Conservation (phyloP, 2,329 filamentous ascomycete genomes). For the Aspergillus pseudoglaucus region DNA sequence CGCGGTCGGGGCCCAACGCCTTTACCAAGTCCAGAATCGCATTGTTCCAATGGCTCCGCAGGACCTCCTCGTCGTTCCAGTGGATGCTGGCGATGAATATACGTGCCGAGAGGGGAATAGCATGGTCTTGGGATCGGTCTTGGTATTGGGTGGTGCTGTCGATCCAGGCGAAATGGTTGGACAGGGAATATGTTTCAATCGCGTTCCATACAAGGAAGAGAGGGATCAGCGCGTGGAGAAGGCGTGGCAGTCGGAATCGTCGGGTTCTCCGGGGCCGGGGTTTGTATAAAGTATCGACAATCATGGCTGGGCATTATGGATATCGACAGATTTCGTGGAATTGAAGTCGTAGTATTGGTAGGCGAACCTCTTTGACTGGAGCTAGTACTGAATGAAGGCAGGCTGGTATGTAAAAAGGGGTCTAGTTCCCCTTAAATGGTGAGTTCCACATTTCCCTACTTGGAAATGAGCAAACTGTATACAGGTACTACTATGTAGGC, state of each 20-base stretch:
- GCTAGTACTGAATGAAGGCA: background rate
- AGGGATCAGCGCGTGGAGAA: background rate
- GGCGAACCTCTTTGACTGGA: too few relatives aligned
- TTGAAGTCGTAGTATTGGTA: too few relatives aligned
- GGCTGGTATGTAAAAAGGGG: background rate
- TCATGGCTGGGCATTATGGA: background rate
- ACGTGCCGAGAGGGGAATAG: conserved; percentile 14
- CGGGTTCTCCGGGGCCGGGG: background rate
- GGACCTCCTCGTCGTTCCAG: conserved; percentile 58
- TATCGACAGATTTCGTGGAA: too few relatives aligned
- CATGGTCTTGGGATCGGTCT: conserved; percentile 1
- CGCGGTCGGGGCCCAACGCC: conserved; percentile 55
- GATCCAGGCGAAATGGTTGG: background rate
- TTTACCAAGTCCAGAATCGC: conserved; percentile 54
- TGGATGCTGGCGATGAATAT: conserved; percentile 66
- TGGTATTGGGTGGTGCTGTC: background rate
- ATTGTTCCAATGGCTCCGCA: conserved; percentile 57
- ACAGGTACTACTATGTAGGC: too few relatives aligned
- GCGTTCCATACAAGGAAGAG: background rate
- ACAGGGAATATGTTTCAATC: background rate
- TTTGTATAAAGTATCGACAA: background rate
- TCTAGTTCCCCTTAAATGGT: too few relatives aligned
- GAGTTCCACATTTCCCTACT: too few relatives aligned
- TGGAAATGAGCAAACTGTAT: too few relatives aligned
- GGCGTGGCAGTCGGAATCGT: background rate